A percentile compares a stretch with the other conserved stretches of the same genome.
Conservation (phyloP, 2,329 filamentous ascomycete genomes). For the Calonectria honghensis region DNA sequence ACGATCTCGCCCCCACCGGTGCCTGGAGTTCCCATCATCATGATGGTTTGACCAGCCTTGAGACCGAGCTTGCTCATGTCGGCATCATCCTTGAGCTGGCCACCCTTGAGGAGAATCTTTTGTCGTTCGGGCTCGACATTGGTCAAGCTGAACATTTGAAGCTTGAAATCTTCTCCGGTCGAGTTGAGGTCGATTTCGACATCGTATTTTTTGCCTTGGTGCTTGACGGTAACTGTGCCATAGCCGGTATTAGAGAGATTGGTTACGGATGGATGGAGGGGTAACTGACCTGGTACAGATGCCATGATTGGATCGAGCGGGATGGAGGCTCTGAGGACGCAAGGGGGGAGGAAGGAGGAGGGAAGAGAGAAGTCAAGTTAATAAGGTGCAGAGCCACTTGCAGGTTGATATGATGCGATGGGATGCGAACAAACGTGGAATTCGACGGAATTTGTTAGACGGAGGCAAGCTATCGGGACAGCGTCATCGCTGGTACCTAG, state of each 20-base stretch:
- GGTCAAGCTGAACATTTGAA: slow-evolving; percentile 95
- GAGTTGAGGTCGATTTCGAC: slow-evolving; percentile 91
- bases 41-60: slow-evolving; percentile 90
- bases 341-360: slow-evolving; percentile 2
- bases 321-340: slow-evolving; percentile 41
- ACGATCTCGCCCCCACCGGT: slow-evolving; percentile 76
- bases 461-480: slow-evolving; percentile 37
- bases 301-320: slow-evolving; percentile 67
- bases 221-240: slow-evolving; percentile 88
- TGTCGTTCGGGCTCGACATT: slow-evolving; percentile 97
- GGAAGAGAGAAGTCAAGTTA: slow-evolving; percentile 28
- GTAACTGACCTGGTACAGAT: slow-evolving; percentile 71
- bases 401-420: slow-evolving; percentile 34
- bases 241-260: slow-evolving; percentile 49
- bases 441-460: slow-evolving; percentile 29
- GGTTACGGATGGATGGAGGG: slow-evolving; percentile 41
- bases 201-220: slow-evolving; percentile 95
- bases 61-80: slow-evolving; percentile 88
- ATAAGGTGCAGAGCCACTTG: slow-evolving; percentile 29
- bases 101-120: slow-evolving; percentile 95
- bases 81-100: slow-evolving; percentile 96
- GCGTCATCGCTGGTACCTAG: slow-evolving; percentile 61
- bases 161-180: slow-evolving; percentile 95
- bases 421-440: slow-evolving; percentile 31
- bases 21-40: slow-evolving; percentile 96